These are phyloP conservation scores for Mrakia frigida DNA, from an alignment of 768 basidiomycete genomes.

Conservation along the genomic window DNA sequence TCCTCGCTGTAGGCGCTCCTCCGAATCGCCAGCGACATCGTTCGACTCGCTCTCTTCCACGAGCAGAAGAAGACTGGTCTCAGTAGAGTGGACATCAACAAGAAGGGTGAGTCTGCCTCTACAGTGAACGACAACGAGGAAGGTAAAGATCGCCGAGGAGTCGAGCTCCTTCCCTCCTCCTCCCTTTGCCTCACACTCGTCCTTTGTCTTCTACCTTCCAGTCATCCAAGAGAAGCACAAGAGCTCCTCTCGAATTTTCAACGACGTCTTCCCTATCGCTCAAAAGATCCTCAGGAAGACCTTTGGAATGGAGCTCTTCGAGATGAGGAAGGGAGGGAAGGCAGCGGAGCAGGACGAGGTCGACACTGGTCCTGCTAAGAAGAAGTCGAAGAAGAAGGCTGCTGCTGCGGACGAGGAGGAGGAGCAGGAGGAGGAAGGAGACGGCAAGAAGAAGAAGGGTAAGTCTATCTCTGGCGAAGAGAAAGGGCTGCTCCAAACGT, in stretches of 20 bases:
- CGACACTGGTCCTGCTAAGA: slow-evolving; percentile 13
- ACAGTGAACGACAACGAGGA: no score
- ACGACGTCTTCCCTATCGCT: slow-evolving; percentile 57
- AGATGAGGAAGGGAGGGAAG: slow-evolving; percentile 51
- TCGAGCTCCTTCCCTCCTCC: background rate
- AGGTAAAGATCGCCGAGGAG: background rate
- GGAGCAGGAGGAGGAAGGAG: slow-evolving; percentile 44
- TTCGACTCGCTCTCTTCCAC: slow-evolving; percentile 72
- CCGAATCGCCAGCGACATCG: slow-evolving; percentile 64
- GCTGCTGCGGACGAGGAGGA: slow-evolving; percentile 48
- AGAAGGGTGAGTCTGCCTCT: slow-evolving; percentile 58
- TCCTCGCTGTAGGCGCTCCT: slow-evolving; percentile 53
- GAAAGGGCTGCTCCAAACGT: background rate
- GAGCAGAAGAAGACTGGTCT: slow-evolving; percentile 66
- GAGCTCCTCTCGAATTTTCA: slow-evolving; percentile 54
- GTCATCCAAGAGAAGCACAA: slow-evolving; percentile 49
- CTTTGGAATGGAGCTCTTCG: slow-evolving; percentile 80
- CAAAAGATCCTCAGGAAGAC: slow-evolving; percentile 59
- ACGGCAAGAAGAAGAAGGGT: slow-evolving; percentile 40
- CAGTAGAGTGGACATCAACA: slow-evolving; percentile 73
- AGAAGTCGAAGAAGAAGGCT: slow-evolving; percentile 52
- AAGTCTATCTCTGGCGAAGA: background rate
- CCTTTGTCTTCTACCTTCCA: slow-evolving; percentile 35
- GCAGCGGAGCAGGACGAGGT: slow-evolving; percentile 21
- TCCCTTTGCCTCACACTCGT: background rate